Percentiles rank a stretch among this genome's conserved stretches.
Evolutionary conservation across 306 rosid genomes (phyloP).

Genomic region (Inga leiocalycina): DNA sequence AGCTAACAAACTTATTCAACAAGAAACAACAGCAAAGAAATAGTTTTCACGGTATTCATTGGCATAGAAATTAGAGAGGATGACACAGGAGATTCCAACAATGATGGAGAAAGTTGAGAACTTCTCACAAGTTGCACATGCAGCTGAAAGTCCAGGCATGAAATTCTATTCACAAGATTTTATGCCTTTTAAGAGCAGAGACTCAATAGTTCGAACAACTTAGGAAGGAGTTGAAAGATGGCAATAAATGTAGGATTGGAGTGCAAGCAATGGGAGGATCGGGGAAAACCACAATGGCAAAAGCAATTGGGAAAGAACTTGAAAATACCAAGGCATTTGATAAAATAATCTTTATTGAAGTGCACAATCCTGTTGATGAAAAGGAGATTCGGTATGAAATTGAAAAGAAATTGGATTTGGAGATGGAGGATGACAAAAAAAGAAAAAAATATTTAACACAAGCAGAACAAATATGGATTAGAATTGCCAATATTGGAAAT

Average conservation of each 20-base stretch:
- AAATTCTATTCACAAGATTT: conserved; percentile 13
- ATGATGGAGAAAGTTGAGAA: too few species aligned
- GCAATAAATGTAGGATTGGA: background rate
- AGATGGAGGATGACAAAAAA: background rate
- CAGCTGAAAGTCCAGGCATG: conserved; percentile 13
- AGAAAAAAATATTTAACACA: too few species aligned
- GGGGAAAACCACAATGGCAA: background rate
- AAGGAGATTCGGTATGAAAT: background rate
- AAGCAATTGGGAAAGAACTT: background rate
- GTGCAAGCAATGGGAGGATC: background rate
- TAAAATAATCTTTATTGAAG: background rate
- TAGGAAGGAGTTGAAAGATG: conserved; percentile 23
- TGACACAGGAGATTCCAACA: too few species aligned
- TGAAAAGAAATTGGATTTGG: background rate
- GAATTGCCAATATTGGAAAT: too few species aligned
- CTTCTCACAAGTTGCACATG: too few species aligned
- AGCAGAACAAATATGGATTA: too few species aligned
- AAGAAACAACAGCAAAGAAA: background rate
- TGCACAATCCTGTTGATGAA: background rate
- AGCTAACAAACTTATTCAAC: background rate
- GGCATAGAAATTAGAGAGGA: too few species aligned
- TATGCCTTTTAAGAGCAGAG: conserved; percentile 1
- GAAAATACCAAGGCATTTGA: background rate
- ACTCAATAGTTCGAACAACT: background rate
- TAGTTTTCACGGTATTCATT: background rate